Conservation (phyloP, 148 eudicot genomes). For the Silene uniflora region DNA sequence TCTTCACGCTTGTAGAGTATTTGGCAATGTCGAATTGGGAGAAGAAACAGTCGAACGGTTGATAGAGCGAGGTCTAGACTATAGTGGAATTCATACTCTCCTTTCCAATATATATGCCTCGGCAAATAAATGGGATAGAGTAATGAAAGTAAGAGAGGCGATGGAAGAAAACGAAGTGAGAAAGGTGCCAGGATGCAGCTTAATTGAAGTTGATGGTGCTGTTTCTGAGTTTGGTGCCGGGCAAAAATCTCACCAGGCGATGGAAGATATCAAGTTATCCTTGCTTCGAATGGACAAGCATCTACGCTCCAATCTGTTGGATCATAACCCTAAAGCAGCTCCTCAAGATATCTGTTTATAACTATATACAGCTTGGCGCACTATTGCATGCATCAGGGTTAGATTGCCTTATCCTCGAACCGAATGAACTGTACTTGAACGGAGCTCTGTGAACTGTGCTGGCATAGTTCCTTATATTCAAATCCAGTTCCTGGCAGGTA, state of each 20-base stretch:
- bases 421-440: too few relatives aligned
- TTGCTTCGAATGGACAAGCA: constrained; percentile 40
- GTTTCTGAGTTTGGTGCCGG: constrained; percentile 57
- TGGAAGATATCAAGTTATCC: constrained; percentile 28
- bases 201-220: constrained; percentile 51
- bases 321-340: constrained; percentile 9
- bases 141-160: constrained; percentile 40
- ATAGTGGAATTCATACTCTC: constrained; percentile 48
- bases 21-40: constrained; percentile 43
- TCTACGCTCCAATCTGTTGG: constrained; percentile 33
- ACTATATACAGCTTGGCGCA: background rate
- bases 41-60: constrained; percentile 37
- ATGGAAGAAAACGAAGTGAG: constrained; percentile 49
- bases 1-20: constrained; percentile 57
- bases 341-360: constrained; percentile 14
- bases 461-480: too few relatives aligned
- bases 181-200: constrained; percentile 65
- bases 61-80: constrained; percentile 35
- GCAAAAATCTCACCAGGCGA: constrained; percentile 26
- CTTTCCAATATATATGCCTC: constrained; percentile 71
- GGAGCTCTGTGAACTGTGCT: too few relatives aligned
- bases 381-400: too few relatives aligned
- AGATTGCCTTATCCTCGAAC: too few relatives aligned
- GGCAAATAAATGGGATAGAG: constrained; percentile 50
- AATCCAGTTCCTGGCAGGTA: too few relatives aligned